Percentiles rank a stretch among this genome's conserved stretches.
Conservation (phyloP, 352 stramenopile species). For the Pythium sukuiense region DNA sequence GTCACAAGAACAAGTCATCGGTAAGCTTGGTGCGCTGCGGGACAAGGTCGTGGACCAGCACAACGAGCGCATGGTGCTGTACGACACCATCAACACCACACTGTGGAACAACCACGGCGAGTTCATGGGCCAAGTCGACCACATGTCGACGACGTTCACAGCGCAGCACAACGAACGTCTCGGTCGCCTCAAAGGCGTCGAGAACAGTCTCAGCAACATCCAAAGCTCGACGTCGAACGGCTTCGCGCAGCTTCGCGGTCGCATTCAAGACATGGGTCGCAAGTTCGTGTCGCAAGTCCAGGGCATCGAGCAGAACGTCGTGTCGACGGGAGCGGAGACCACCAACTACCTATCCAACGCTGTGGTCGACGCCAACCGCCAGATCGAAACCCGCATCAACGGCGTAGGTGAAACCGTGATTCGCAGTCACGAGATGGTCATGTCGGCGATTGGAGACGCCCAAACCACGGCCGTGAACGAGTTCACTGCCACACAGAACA, state of each 20-base stretch:
- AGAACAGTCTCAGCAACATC: constrained; percentile 11
- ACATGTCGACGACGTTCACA: constrained; percentile 16
- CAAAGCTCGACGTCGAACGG: constrained; percentile 9
- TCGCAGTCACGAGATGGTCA: constrained; percentile 12
- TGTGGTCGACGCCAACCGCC: constrained; percentile 1
- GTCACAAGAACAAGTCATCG: constrained; percentile 7
- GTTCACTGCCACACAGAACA: constrained; percentile 7
- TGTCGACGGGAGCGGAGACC: constrained; percentile 13
- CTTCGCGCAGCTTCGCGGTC: constrained; percentile 7
- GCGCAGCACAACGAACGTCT: constrained; percentile 16
- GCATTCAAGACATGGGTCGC: constrained; percentile 17
- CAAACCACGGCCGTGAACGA: constrained; percentile 13
- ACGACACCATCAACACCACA: constrained; percentile 21
- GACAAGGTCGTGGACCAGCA: constrained; percentile 10
- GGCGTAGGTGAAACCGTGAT: constrained; percentile 14
- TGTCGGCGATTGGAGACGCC: constrained; percentile 9
- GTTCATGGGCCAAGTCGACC: constrained; percentile 14
- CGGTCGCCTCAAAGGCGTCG: constrained; percentile 10
- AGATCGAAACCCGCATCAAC: constrained; percentile 15
- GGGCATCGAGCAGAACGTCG: constrained; percentile 13
- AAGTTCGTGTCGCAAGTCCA: constrained; percentile 16
- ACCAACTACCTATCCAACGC: constrained; percentile 19
- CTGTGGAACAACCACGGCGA: constrained; percentile 20
- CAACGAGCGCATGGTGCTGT: constrained; percentile 16
- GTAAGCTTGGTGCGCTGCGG: constrained; percentile 9